Evolutionary conservation across 2,329 filamentous ascomycete genomes (phyloP).

Genomic region (Phaeosphaeriaceae sp.): DNA sequence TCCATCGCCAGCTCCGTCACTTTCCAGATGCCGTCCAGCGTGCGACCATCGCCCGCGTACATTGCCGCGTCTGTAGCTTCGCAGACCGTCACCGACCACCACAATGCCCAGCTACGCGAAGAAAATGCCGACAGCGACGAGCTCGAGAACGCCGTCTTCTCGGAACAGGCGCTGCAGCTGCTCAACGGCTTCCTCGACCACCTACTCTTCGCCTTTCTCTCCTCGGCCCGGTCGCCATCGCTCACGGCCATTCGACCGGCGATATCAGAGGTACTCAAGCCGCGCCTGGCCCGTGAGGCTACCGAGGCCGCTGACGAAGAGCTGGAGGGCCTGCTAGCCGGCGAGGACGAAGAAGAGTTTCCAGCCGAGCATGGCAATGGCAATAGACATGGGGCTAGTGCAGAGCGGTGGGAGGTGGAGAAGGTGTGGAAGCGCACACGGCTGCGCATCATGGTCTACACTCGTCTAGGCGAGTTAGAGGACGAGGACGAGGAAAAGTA

Average conservation of each 20-base stretch:
- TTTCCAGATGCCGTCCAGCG: conserved; percentile 68
- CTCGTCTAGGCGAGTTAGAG: conserved; percentile 93
- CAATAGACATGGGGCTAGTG: conserved; percentile 10
- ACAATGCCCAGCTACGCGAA: conserved; percentile 74
- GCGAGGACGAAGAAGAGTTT: conserved; percentile 62
- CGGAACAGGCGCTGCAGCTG: conserved; percentile 73
- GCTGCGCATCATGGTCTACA: conserved; percentile 97
- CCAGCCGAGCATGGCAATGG: conserved; percentile 32
- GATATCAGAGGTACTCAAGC: conserved; percentile 84
- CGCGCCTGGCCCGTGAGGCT: conserved; percentile 84
- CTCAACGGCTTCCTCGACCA: conserved; percentile 95
- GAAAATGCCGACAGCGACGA: conserved; percentile 68
- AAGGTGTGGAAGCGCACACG: conserved; percentile 92
- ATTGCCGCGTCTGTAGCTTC: conserved; percentile 87
- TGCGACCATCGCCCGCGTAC: conserved; percentile 82
- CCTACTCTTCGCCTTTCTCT: conserved; percentile 88
- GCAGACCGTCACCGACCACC: conserved; percentile 88
- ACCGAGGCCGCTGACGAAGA: conserved; percentile 85
- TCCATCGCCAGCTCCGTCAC: conserved; percentile 61
- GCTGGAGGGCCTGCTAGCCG: conserved; percentile 84
- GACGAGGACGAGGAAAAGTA: conserved; percentile 95
- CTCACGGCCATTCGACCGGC: conserved; percentile 78
- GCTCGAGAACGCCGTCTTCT: conserved; percentile 73
- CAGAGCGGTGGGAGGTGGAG: conserved; percentile 83
- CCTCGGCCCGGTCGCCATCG: conserved; percentile 76